Base-by-base conservation (phyloP, 768 basidiomycete species). In the Panaeolus cyanescens region DNA sequence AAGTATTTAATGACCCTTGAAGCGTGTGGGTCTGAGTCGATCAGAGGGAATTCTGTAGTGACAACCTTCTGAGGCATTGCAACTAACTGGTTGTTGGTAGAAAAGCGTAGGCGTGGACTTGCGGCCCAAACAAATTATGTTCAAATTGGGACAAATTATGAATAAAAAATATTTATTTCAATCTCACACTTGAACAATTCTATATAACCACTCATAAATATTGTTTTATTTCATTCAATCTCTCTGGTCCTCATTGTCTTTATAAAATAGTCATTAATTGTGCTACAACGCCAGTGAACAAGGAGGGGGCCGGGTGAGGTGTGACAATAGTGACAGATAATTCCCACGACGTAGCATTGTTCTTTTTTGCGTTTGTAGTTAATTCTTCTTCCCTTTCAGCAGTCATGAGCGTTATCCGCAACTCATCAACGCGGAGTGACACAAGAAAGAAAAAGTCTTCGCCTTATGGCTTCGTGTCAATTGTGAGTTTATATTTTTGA, bases 1-100 rank as follows among this genome's bases (percentile, higher is more conserved):
- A 98, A 87, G 78, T 97, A 97, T 60, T 92, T 81, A 20, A 99
- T 77, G 55, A 99, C 96, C 32, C 96, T 86, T 32, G 79, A 79
- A 13, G 88, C 88, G 80, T 97, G 92, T 9, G 96, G 96, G 80
- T 99, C 96, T 0, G 87, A 81, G 76, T 98, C 96, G 77, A 99
- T 92, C 75, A 96, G 88, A 54, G 95, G 95, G 78, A 87, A 96
- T 25, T 88, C 87, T 37, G 90, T 86, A 69, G 78, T 72, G 58
- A 81, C 74, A 61, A 79, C 71, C 71, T 82, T 83, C 63, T 75
- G 72, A 55, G 85, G 83, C 83, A 85, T 84, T 63, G 73, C 28
- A 58, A 54, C 59, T 32, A 54, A 32, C 28, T 54, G 34, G 37
- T 20, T 19, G 39, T 39, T 39, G 54, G 37, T 67, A 28, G 45